These are phyloP conservation scores for Lactarius tabidus DNA, from an alignment of 768 basidiomycete genomes.

Conservation along the genomic window DNA sequence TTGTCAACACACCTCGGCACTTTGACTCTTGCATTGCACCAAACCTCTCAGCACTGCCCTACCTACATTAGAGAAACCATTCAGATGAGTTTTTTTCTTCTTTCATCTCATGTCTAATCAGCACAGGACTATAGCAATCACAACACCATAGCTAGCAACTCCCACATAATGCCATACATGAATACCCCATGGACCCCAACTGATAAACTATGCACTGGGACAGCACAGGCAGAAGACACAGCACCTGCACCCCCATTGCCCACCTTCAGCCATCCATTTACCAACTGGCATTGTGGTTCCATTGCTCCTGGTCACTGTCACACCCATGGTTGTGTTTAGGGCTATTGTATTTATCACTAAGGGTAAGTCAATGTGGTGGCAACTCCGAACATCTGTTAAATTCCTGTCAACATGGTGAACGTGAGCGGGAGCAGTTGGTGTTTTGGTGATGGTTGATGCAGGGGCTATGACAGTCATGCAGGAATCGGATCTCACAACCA, in stretches of 20 bases:
- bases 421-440: conserved; percentile 10
- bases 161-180: background rate
- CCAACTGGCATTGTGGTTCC: conserved; percentile 37
- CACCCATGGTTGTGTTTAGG: conserved; percentile 37
- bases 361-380: conserved; percentile 8
- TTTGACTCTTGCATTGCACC: no score
- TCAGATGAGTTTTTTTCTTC: no score
- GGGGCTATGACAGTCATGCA: conserved; percentile 26
- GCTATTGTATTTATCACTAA: conserved; percentile 32
- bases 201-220: background rate
- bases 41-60: no score
- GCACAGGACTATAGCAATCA: no score
- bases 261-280: background rate
- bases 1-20: no score
- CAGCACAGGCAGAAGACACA: background rate
- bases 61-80: no score
- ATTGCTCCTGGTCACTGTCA: conserved; percentile 46
- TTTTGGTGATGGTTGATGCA: conserved; percentile 10
- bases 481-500: conserved; percentile 5
- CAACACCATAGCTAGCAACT: no score
- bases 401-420: conserved; percentile 28
- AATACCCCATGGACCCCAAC: background rate
- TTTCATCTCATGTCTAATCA: no score
- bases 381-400: background rate
- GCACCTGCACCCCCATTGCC: background rate